A percentile compares a stretch with the other conserved stretches of the same genome.
Conservation (phyloP, 768 basidiomycete species). For the Lactarius hengduanensis region DNA sequence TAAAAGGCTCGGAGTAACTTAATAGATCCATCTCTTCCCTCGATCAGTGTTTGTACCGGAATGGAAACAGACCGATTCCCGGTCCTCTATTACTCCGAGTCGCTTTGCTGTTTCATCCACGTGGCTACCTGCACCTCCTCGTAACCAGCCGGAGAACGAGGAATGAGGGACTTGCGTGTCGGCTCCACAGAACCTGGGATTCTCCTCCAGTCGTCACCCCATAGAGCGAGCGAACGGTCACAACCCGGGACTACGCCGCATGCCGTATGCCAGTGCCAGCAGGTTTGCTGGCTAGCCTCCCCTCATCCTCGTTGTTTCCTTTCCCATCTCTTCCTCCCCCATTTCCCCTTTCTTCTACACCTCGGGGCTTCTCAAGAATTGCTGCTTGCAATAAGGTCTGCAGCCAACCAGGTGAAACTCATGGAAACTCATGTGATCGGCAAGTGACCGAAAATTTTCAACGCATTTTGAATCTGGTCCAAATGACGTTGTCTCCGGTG, state of each 20-base stretch:
- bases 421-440: background rate
- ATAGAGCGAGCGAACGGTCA: no score
- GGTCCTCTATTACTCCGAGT: no score
- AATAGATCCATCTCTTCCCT: no score
- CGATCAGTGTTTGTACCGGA: background rate
- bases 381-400: background rate
- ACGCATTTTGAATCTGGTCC: background rate
- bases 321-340: background rate
- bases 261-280: background rate
- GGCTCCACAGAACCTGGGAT: no score
- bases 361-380: no score
- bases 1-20: no score
- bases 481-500: no score
- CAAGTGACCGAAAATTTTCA: background rate
- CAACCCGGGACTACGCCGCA: no score
- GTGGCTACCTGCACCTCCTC: background rate
- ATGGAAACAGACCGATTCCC: background rate
- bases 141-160: background rate
- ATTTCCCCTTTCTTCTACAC: background rate
- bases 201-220: no score
- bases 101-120: background rate
- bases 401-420: no score
- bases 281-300: background rate
- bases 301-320: background rate
- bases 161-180: background rate